Conservation (phyloP, 805 yeast genomes). For the Candida pseudofarinosa region DNA sequence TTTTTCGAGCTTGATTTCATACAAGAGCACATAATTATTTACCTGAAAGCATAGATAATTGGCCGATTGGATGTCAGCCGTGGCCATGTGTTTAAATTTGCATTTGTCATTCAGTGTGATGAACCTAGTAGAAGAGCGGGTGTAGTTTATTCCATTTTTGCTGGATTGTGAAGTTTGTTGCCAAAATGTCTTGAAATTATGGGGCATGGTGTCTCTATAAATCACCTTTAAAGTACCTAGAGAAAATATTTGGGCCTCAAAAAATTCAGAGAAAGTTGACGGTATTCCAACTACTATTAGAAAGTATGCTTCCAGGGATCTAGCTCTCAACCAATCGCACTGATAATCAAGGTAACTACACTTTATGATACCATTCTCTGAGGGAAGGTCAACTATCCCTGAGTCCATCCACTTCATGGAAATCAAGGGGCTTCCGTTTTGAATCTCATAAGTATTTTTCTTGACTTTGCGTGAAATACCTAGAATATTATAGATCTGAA, state of each 20-base stretch:
- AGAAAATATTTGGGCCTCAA: not conserved
- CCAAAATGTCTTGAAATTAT: not conserved
- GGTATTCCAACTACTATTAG: not conserved
- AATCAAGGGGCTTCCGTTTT: slow-evolving; percentile 11
- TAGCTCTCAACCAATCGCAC: not conserved
- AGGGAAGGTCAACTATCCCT: slow-evolving; percentile 9
- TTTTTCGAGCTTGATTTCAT: not conserved
- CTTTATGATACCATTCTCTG: not conserved
- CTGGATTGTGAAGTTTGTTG: not conserved
- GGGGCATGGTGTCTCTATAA: not conserved
- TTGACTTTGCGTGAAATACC: slow-evolving; percentile 16
- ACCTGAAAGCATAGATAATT: not conserved
- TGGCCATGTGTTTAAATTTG: not conserved
- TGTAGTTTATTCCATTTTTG: not conserved
- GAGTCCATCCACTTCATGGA: slow-evolving; percentile 12
- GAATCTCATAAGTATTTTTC: slow-evolving; percentile 2
- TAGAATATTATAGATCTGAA: slow-evolving; percentile 23
- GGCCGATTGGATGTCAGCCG: not conserved
- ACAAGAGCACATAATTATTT: not conserved
- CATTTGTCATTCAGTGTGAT: not conserved
- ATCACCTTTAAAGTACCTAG: not conserved
- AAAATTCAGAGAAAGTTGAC: not conserved
- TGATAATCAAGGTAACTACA: slow-evolving; percentile 6
- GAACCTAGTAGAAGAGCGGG: not conserved
- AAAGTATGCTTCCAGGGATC: not conserved